Evolutionary conservation across 768 basidiomycete species (phyloP).

Genomic region (Brasilioporus rufonigricans): DNA sequence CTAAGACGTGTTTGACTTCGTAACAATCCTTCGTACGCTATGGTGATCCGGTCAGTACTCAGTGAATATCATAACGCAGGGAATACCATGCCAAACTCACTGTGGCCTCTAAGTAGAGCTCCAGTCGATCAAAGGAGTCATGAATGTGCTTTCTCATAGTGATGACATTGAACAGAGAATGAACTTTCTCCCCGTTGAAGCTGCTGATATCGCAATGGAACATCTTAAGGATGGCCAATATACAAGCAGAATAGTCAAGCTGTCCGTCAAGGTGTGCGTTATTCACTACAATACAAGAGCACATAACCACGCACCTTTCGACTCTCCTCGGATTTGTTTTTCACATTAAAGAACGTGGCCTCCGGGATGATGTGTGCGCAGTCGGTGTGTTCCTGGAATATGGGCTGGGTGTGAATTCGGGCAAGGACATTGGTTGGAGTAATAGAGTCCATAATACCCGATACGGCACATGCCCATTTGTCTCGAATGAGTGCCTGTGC

Average conservation of each 20-base stretch:
- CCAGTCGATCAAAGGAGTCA: not conserved
- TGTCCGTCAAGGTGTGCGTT: slow-evolving; percentile 2
- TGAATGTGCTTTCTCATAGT: not conserved
- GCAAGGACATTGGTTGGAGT: not conserved
- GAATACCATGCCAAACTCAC: not conserved
- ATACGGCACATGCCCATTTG: slow-evolving; percentile 33
- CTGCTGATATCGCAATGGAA: slow-evolving; percentile 2
- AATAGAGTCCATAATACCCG: slow-evolving; percentile 23
- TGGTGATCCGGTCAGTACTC: not conserved
- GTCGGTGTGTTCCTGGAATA: not conserved
- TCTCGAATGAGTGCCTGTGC: slow-evolving; percentile 37
- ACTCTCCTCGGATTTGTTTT: not conserved
- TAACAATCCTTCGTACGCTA: slow-evolving; percentile 1
- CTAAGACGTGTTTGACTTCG: not conserved
- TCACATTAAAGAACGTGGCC: not conserved
- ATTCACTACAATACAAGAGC: not conserved
- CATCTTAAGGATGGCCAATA: slow-evolving; percentile 2
- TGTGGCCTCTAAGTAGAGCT: slow-evolving; percentile 8
- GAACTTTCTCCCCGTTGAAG: slow-evolving; percentile 3
- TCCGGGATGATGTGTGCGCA: slow-evolving; percentile 8
- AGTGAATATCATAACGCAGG: not conserved
- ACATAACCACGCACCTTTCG: not conserved
- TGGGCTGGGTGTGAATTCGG: not conserved
- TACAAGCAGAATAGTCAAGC: slow-evolving; percentile 1
- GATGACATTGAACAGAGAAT: slow-evolving; percentile 9